Evolutionary conservation across 495 filamentous ascomycete species (phyloP).

Genomic region (Penicillium tannophilum): DNA sequence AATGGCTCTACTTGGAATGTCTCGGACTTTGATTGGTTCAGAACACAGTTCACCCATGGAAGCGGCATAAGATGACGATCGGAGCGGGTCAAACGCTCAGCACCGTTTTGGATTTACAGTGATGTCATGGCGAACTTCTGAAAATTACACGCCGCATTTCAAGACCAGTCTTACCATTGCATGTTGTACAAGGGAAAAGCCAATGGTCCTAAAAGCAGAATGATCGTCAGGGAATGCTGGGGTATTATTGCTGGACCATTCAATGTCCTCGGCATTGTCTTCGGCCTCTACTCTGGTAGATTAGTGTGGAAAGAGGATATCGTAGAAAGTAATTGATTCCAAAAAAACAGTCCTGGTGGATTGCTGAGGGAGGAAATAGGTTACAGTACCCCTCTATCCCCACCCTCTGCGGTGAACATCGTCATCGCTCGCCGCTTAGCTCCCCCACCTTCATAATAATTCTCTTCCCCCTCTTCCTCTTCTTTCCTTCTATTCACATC

Average conservation of each 20-base stretch:
- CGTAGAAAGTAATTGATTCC: not conserved
- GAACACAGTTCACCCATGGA: constrained; percentile 32
- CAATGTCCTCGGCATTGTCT: too few relatives aligned
- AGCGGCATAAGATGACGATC: constrained; percentile 44
- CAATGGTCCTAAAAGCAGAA: not conserved
- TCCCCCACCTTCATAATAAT: constrained; percentile 17
- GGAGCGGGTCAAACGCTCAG: constrained; percentile 31
- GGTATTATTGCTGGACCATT: not conserved
- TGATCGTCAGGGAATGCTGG: not conserved
- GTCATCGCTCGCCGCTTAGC: constrained; percentile 27
- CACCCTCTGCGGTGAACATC: constrained; percentile 16
- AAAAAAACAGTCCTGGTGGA: too few relatives aligned
- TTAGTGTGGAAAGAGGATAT: not conserved
- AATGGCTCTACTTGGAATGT: constrained; percentile 13
- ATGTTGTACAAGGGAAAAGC: not conserved
- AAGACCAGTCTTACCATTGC: not conserved
- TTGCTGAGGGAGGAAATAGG: not conserved
- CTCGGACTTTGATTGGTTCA: constrained; percentile 28
- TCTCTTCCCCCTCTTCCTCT: constrained; percentile 12
- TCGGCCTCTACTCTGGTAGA: too few relatives aligned
- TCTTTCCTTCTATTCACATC: constrained; percentile 10
- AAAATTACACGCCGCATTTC: constrained; percentile 13
- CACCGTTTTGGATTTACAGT: constrained; percentile 13
- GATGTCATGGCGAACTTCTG: constrained; percentile 36
- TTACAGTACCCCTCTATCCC: constrained; percentile 10